Base-by-base conservation (phyloP, 1,139 yeast genomes). In the Pichia terricola region DNA sequence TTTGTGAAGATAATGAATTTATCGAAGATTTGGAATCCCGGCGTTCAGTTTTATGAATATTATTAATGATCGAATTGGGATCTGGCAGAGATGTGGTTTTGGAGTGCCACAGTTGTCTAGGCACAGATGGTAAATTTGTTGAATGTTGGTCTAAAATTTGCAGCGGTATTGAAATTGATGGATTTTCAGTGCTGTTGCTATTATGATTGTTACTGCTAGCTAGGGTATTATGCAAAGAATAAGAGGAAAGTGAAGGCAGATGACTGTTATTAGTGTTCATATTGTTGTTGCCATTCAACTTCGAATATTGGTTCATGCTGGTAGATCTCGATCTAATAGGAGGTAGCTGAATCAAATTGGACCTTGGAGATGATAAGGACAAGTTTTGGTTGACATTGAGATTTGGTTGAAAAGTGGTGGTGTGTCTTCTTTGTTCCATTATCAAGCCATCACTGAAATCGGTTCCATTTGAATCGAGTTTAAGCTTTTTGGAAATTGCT, bases 201-300 rank as follows among this genome's bases (percentile, higher is more conserved):
- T 30, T 30, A 30, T 30, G 7, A 10, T 30, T 30, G 32, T 30
- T 30, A 30, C 2, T 30, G 10, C 10, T 30, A 30, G 10, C 10
- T 8, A 8, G 7, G 7, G 6, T 11, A 10, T 34, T 9, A 7
- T 34, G 51, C n/a, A 52, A 34, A 31, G 50, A 43, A 27, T 47
- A 53, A 9, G 49, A 39, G 4, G 52, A 39, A 34, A 46, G 26
- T 4, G 45, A 35, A 43, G 37, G 45, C 10, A 30, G 33, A 11
- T 11, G 8, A 30, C 10, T 8, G 11, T 8, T 8, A 11, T 30
- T 30, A 11, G 11, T 30, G 33, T 11, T 11, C 8, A 11, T 30
- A 30, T 30, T 30, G 9, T 8, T 8, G 10, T 7, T 7, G 7
- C 32, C 32, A 30, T 30, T 30, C 2, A 30, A 30, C 10, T 30